Base-by-base conservation (phyloP, 75 land plant species). In the Adiantum capillusveneris region DNA sequence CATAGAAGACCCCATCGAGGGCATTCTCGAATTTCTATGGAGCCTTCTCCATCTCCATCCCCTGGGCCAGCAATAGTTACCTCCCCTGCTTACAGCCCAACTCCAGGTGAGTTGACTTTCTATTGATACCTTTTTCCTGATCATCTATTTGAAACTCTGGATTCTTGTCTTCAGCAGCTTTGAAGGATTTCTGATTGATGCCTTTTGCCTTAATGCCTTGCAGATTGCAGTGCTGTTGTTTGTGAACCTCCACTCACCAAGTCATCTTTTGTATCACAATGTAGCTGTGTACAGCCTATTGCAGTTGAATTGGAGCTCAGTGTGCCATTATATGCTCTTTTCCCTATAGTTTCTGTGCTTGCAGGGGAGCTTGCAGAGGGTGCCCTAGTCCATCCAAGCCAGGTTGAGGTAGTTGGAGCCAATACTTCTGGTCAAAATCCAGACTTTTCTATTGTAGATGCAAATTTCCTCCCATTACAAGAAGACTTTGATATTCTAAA, bases 381-480 rank as follows among this genome's bases (percentile, higher is more conserved):
- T 45, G 43, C 74, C 25, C 49, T 31, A n/a, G 62, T 90, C 29
- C 64, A 75, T 46, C 75, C 57, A 44, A 79, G 81, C 48, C 96
- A 90, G 65, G 93, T 90, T 20, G 72, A 88, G 22, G 71, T 90
- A 30, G 78, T 84, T 66, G 96, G 93, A 30, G 96, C 96, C 34
- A 75, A 84, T 70, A 79, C 90, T 27, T 78, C 64, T 20, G 72
- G 65, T 53, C 74, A 82, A 44, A 65, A 69, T 46, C 77, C 57
- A 42, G 75, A 82, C 17, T 67, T 75, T 44, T 75, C 86, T 3
- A 57, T 64, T 48, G 82, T 83, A 58, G 71, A 79, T 37, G 64
- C 86, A 28, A 64, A 90, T 57, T 45, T 90, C 58, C 75, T 90
- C 1, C 96, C 96, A 1, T 48, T 68, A 28, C 79, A 62, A 16